phyloP scores from a whole-genome alignment of 2,329 filamentous ascomycete species.

The Cytospora leucostoma region DNA sequence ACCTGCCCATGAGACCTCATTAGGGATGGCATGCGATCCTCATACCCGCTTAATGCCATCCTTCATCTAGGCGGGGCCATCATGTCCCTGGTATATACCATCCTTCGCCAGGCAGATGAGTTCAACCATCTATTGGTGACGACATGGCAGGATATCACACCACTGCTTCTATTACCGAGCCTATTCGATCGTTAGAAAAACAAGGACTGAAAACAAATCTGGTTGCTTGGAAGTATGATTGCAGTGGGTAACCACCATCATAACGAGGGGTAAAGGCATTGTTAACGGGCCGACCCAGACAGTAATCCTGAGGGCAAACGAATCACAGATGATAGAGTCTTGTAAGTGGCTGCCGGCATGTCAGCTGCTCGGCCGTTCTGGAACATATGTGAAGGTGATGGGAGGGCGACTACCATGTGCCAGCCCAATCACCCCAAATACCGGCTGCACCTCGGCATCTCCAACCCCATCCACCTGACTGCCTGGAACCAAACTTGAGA shows the following conservation, averaged over 20 bases:
- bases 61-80: neutral
- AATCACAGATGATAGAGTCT: conserved; percentile 1
- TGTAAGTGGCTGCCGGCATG: conserved; percentile 17
- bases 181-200: conserved; percentile 11
- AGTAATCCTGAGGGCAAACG: conserved; percentile 5
- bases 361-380: conserved; percentile 15
- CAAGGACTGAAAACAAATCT: neutral
- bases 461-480: neutral
- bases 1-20: neutral
- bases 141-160: neutral
- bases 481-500: neutral
- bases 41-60: neutral
- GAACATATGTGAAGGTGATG: conserved; percentile 9
- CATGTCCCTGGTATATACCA: too few species aligned
- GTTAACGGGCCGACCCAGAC: conserved; percentile 20
- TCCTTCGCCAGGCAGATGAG: too few species aligned
- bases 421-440: conserved; percentile 14
- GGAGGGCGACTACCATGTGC: conserved; percentile 1
- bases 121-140: neutral
- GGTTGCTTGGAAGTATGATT: conserved; percentile 6
- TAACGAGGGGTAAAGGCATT: conserved; percentile 3
- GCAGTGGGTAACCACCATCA: neutral
- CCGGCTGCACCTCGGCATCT: conserved; percentile 5
- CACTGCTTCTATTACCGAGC: conserved; percentile 5
- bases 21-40: neutral